Percentiles rank a stretch among this genome's conserved stretches.
These are phyloP conservation scores for Aspergillus amoenus DNA, from an alignment of 2,329 filamentous ascomycete species.

Conservation along the genomic window DNA sequence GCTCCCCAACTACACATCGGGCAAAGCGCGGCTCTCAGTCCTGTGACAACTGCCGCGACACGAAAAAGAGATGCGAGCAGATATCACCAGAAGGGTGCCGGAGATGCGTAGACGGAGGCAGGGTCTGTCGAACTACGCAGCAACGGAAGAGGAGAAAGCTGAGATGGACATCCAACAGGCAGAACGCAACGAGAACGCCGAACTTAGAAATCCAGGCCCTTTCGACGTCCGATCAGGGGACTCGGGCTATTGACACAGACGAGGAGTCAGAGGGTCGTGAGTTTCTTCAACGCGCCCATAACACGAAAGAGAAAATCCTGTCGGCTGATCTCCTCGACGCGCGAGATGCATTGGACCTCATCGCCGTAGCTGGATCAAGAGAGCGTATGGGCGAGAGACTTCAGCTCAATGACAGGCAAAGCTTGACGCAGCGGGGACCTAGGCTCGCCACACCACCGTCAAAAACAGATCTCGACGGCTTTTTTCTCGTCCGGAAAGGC, in stretches of 20 bases:
- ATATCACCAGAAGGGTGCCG: neutral
- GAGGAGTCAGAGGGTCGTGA: too few species aligned
- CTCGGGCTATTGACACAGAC: too few species aligned
- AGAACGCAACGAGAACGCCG: neutral
- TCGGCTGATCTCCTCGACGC: conserved; percentile 6
- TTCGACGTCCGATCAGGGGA: too few species aligned
- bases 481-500: conserved; percentile 1
- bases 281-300: too few species aligned
- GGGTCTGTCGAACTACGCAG: neutral
- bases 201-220: too few species aligned
- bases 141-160: conserved; percentile 2
- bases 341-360: conserved; percentile 4
- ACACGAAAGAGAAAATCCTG: conserved; percentile 4
- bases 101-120: neutral
- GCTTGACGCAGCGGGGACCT: too few species aligned
- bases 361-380: conserved; percentile 1
- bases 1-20: neutral
- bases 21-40: conserved; percentile 6
- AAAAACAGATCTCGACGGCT: neutral
- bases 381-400: neutral
- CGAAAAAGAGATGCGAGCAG: conserved; percentile 3
- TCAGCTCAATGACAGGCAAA: too few species aligned
- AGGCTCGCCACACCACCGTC: too few species aligned
- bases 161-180: neutral
- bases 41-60: conserved; percentile 7